Percentiles rank a stretch among this genome's conserved stretches.
Conservation (phyloP, 192 early-diverging fungal genomes). For the Dissophora globulifera region DNA sequence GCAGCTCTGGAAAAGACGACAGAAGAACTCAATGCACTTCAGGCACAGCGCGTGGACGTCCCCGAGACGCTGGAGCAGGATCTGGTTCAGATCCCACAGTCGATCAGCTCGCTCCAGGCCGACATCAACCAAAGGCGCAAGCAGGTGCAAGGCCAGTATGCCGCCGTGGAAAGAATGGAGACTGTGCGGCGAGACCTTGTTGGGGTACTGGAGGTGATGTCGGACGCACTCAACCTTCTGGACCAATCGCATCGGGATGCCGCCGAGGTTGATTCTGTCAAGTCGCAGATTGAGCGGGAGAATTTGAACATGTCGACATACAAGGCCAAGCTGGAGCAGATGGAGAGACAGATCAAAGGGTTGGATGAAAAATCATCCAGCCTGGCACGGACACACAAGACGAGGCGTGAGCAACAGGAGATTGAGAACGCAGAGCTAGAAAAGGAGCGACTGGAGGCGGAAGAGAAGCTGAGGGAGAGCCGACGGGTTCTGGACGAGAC, state of each 20-base stretch:
- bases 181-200: conserved; percentile 20
- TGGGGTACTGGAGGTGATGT: conserved; percentile 24
- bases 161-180: conserved; percentile 16
- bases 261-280: background rate
- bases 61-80: conserved; percentile 41
- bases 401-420: conserved; percentile 17
- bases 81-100: conserved; percentile 28
- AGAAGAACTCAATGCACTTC: conserved; percentile 16
- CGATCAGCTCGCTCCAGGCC: conserved; percentile 5
- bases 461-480: conserved; percentile 14
- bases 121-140: conserved; percentile 20
- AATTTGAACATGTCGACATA: conserved; percentile 7
- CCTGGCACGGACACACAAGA: conserved; percentile 7
- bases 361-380: conserved; percentile 19
- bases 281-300: conserved; percentile 34
- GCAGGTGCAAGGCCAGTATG: conserved; percentile 11
- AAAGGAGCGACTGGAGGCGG: background rate
- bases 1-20: conserved; percentile 19
- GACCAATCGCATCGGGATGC: conserved; percentile 11
- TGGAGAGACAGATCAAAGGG: conserved; percentile 2
- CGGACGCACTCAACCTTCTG: conserved; percentile 7
- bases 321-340: conserved; percentile 14
- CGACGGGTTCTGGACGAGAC: conserved; percentile 10
- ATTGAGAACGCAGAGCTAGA: conserved; percentile 6
- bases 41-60: conserved; percentile 25